These are phyloP conservation scores for Turritis glabra DNA, from an alignment of 345 rosid species.

Conservation along the genomic window DNA sequence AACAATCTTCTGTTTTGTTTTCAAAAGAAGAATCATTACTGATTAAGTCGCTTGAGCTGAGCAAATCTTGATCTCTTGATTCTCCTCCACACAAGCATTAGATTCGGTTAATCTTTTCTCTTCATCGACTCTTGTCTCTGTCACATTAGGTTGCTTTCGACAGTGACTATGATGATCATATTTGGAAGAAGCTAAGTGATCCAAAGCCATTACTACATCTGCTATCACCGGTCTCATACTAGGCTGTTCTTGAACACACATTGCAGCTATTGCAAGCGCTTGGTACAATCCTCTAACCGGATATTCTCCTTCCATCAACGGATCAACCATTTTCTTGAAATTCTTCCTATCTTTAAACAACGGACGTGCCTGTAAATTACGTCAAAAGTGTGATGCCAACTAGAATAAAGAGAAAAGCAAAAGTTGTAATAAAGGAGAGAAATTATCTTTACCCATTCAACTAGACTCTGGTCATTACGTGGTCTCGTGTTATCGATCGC, in stretches of 20 bases:
- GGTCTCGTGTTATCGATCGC: conserved; percentile 58
- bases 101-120: conserved; percentile 3
- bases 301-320: conserved; percentile 61
- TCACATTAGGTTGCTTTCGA: conserved; percentile 2
- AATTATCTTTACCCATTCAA: conserved; percentile 67
- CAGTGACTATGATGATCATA: conserved; percentile 40
- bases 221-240: conserved; percentile 65
- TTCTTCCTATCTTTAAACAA: conserved; percentile 72
- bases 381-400: neutral
- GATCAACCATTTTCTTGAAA: conserved; percentile 71
- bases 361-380: conserved; percentile 65
- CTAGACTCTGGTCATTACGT: conserved; percentile 56
- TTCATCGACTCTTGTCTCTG: neutral
- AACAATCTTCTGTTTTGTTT: neutral
- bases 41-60: conserved; percentile 12
- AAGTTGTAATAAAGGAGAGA: neutral
- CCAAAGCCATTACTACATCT: conserved; percentile 78
- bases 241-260: conserved; percentile 90
- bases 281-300: conserved; percentile 73
- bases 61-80: conserved; percentile 26
- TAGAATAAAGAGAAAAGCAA: neutral
- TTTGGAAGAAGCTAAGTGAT: conserved; percentile 64
- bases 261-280: conserved; percentile 83
- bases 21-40: neutral
- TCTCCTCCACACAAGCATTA: conserved; percentile 7